Conservation (phyloP, 805 yeast species). For the Teunomyces tritomae region DNA sequence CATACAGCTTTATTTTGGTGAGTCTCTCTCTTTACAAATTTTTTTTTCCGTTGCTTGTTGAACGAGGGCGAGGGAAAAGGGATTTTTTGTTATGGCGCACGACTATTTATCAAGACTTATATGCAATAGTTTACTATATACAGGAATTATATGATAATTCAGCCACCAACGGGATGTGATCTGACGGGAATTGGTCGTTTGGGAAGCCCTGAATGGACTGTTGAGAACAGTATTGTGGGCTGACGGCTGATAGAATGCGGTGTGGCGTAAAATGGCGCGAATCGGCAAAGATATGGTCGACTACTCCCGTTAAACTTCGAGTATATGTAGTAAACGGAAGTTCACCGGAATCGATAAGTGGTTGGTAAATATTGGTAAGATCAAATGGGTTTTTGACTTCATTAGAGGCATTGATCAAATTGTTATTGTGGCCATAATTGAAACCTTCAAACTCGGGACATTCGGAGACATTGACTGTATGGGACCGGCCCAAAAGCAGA, state of each 20-base stretch:
- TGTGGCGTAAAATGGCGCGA: conserved; percentile 76
- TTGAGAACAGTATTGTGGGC: conserved; percentile 72
- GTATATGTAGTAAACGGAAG: conserved; percentile 92
- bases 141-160: conserved; percentile 40
- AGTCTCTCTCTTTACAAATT: background rate
- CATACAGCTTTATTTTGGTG: background rate
- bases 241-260: conserved; percentile 78
- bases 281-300: conserved; percentile 90
- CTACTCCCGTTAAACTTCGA: conserved; percentile 87
- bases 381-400: conserved; percentile 42
- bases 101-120: background rate
- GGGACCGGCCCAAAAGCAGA: conserved; percentile 55
- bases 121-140: background rate
- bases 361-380: conserved; percentile 1
- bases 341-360: conserved; percentile 43
- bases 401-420: conserved; percentile 80
- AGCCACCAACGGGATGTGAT: conserved; percentile 84
- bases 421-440: conserved; percentile 87
- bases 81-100: conserved; percentile 1
- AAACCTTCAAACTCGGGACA: conserved; percentile 83
- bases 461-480: conserved; percentile 70
- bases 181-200: conserved; percentile 89
- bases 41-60: conserved; percentile 4
- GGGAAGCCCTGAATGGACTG: conserved; percentile 84
- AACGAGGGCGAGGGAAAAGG: background rate